phyloP scores from a whole-genome alignment of 2,329 filamentous ascomycete species.

The Penicillium olsonii region DNA sequence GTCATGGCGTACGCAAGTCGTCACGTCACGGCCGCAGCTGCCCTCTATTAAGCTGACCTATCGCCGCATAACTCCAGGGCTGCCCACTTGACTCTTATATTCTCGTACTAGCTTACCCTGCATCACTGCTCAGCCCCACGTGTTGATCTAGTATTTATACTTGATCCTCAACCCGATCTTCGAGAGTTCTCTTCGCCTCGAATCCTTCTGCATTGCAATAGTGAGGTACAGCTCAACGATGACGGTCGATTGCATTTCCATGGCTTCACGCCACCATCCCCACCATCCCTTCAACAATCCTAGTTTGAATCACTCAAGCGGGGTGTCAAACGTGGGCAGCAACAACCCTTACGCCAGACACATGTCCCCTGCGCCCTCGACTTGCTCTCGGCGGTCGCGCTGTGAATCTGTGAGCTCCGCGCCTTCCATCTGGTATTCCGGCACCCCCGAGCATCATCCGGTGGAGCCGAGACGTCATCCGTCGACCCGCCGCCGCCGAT shows the following conservation, averaged over 20 bases:
- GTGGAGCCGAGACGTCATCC: slow-evolving; percentile 24
- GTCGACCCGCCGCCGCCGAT: slow-evolving; percentile 18
- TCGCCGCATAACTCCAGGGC: no score
- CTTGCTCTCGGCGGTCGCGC: slow-evolving; percentile 16
- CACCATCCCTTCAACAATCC: slow-evolving; percentile 21
- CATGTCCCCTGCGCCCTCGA: slow-evolving; percentile 27
- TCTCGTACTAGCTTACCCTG: slow-evolving; percentile 12
- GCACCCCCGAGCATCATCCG: slow-evolving; percentile 28
- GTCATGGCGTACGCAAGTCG: slow-evolving; percentile 17
- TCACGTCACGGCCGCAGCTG: slow-evolving; percentile 21
- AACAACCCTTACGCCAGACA: slow-evolving; percentile 31
- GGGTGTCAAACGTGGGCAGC: slow-evolving; percentile 14
- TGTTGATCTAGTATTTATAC: slow-evolving; percentile 1
- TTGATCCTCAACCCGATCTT: neutral
- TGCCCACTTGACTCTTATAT: no score
- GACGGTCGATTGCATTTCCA: slow-evolving; percentile 23
- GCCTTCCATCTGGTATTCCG: slow-evolving; percentile 27
- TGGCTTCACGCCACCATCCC: slow-evolving; percentile 26
- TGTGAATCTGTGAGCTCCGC: slow-evolving; percentile 24
- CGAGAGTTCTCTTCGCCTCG: neutral
- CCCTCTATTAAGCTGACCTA: neutral
- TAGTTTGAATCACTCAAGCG: slow-evolving; percentile 3
- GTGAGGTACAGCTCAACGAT: slow-evolving; percentile 3
- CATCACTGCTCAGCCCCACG: slow-evolving; percentile 13
- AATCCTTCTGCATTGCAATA: neutral